Evolutionary conservation across 2,329 filamentous ascomycete species (phyloP), one percentile per base, ranked within the genome.

Genomic region (Cladosporium sphaerospermum): DNA sequence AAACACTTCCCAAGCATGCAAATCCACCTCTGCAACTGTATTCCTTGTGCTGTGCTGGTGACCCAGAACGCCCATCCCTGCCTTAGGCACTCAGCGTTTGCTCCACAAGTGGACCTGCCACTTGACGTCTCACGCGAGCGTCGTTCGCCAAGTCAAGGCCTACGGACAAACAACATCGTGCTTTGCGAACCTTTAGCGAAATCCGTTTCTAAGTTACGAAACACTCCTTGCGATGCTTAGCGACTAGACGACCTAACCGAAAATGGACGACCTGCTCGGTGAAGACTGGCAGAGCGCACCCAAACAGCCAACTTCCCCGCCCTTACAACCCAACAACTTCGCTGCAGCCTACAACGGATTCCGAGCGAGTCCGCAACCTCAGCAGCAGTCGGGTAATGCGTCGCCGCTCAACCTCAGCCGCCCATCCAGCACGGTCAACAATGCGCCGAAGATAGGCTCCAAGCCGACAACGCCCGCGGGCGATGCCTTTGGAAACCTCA

Each of bases 401-500:
- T 60, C 64, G 10, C 62, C 65, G 9, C 57, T 57, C 32, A 59
- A 46, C 16, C 52, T 64, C 47, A 67, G 64, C 45, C 69, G 75
- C 51, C 69, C 69, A 23, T 70, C 72, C 2, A 73, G 72, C 44
- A 64, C 65, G 13, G 55, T 68, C 23, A 65, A 71, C 49, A 70
- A 72, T 58, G 63, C 71, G 59, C 54, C 69, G 68, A 68, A 83
- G 74, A 58, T 69, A 65, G 62, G 69, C 3, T 71, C 76, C 3
- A 86, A 83, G 34, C 70, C 79, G 5, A 72, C 78, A 44, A 72
- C 70, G n/a, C 68, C 71, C 28, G 69, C 68, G 16, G 73, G 71
- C 54, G 88, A 93, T 66, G 89, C 85, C 73, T 93, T 93, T 71
- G 87, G 88, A 64, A 86, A 84, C 62, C 75, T 93, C 48, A 76